Conservation (phyloP, 2,329 filamentous ascomycete species). For the Fusarium floridanum region DNA sequence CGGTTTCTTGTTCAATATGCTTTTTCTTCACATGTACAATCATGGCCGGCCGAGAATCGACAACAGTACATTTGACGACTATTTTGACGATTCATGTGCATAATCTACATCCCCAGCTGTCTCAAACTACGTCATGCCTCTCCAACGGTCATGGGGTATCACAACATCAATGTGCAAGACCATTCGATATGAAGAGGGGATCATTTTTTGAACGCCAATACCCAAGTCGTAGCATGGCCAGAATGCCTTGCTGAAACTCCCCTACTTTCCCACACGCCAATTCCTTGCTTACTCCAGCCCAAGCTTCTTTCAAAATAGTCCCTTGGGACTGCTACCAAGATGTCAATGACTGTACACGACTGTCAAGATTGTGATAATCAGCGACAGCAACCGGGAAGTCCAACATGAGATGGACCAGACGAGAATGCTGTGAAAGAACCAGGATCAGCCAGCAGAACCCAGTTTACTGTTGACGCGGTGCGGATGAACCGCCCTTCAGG, state of each 20-base stretch:
- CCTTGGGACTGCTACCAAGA: too few species aligned
- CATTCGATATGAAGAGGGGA: conserved; percentile 8
- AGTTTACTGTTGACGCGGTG: neutral
- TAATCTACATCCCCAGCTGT: neutral
- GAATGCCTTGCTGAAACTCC: conserved; percentile 7
- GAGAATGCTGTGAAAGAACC: too few species aligned
- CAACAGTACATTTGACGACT: conserved; percentile 4
- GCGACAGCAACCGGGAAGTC: neutral
- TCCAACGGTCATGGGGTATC: conserved; percentile 2
- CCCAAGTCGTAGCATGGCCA: conserved; percentile 1
- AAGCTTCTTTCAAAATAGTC: neutral
- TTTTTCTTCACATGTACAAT: neutral
- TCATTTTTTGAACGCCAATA: conserved; percentile 23
- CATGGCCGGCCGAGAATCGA: neutral
- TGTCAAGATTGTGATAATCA: neutral
- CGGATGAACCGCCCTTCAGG: conserved; percentile 13
- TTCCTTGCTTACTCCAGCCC: neutral
- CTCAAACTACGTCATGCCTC: neutral
- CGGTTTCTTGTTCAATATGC: neutral
- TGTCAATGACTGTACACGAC: neutral
- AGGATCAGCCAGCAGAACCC: neutral
- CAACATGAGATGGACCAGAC: neutral
- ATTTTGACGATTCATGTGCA: conserved; percentile 11
- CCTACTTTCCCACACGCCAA: neutral
- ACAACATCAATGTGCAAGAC: neutral